Percentiles rank a stretch among this genome's conserved stretches.
Conservation (phyloP, 805 yeast genomes). For the Starmerella tilneyi region DNA sequence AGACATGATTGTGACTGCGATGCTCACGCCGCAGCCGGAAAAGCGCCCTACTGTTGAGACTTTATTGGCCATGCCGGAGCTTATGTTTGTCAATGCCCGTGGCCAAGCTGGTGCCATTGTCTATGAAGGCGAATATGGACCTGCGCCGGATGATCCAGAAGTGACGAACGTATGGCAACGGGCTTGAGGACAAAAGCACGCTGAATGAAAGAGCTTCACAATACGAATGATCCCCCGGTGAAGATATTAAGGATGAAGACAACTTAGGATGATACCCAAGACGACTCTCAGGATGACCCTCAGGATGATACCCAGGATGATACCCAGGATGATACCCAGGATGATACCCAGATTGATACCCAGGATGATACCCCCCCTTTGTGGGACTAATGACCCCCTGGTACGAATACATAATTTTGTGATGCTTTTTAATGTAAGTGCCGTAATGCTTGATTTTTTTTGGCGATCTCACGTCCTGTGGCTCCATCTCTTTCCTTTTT, state of each 20-base stretch:
- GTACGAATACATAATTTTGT: too few relatives aligned
- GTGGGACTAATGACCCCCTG: too few relatives aligned
- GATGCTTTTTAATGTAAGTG: too few relatives aligned
- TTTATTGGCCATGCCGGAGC: conserved; percentile 61
- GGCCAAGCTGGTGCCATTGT: conserved; percentile 88
- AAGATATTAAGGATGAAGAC: too few relatives aligned
- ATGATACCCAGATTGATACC: too few relatives aligned
- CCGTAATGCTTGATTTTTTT: too few relatives aligned
- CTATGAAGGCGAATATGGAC: conserved; percentile 93
- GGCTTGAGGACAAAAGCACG: too few relatives aligned
- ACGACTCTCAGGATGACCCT: too few relatives aligned
- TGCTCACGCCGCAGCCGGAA: conserved; percentile 77
- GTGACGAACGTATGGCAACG: conserved; percentile 21
- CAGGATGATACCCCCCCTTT: too few relatives aligned
- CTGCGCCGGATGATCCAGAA: conserved; percentile 41
- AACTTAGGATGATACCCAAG: neutral
- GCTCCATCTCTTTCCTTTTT: too few relatives aligned
- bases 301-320: neutral
- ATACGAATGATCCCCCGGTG: neutral
- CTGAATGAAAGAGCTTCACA: too few relatives aligned
- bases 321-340: neutral
- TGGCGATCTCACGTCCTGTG: too few relatives aligned
- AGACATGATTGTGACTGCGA: conserved; percentile 72
- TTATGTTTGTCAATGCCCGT: conserved; percentile 63
- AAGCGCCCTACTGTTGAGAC: conserved; percentile 71